Conservation (phyloP, 495 filamentous ascomycete species). For the Neurospora sp. region DNA sequence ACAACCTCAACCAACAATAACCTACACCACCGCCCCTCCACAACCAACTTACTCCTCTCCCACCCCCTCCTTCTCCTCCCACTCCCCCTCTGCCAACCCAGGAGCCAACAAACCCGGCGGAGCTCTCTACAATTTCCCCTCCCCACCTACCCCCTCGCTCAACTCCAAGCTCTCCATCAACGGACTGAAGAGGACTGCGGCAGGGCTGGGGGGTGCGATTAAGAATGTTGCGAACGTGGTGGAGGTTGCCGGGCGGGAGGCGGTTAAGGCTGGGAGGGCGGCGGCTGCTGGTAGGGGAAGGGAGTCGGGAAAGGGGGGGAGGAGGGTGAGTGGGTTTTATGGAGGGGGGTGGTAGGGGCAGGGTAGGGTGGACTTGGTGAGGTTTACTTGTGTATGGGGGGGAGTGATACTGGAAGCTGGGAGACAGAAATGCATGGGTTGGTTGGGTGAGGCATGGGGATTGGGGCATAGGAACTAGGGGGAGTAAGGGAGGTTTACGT, state of each 20-base stretch:
- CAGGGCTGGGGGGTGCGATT: neutral
- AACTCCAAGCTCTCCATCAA: neutral
- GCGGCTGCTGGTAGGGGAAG: neutral
- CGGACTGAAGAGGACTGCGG: neutral
- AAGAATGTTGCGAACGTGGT: neutral
- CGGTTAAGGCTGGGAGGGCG: neutral
- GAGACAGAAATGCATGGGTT: neutral
- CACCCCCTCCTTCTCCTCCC: neutral
- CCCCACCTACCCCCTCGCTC: neutral
- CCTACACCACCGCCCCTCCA: neutral
- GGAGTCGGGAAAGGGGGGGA: neutral
- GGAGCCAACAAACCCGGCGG: neutral
- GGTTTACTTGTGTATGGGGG: no score
- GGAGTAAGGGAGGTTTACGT: no score
- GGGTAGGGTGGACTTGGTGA: neutral
- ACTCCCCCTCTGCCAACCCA: neutral
- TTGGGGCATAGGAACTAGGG: no score
- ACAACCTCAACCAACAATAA: neutral
- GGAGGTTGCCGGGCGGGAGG: neutral
- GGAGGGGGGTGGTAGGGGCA: neutral
- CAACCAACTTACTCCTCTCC: neutral
- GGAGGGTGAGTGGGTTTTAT: neutral
- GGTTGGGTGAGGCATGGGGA: neutral
- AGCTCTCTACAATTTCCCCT: neutral
- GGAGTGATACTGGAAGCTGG: no score